Percentiles rank a stretch among this genome's conserved stretches.
Conservation (phyloP, 139 green algal genomes). For the Astrephomene gubernaculifera region DNA sequence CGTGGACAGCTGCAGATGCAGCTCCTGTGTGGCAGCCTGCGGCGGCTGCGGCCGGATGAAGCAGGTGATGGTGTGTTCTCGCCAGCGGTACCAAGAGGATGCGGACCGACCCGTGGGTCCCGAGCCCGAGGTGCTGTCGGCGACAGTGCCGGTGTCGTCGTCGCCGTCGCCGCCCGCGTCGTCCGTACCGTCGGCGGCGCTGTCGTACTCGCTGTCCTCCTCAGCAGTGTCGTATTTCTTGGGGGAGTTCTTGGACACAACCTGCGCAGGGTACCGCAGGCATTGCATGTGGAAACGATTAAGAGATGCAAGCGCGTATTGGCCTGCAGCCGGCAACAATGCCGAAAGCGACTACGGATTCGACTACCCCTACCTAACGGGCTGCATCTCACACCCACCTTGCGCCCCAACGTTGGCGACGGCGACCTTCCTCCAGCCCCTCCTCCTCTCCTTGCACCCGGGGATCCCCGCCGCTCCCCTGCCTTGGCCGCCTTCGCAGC, state of each 20-base stretch:
- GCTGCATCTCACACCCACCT: too few species aligned
- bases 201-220: not conserved
- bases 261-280: too few species aligned
- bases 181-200: not conserved
- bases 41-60: conserved; percentile 54
- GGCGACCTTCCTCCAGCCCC: too few species aligned
- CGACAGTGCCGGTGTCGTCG: not conserved
- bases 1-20: conserved; percentile 63
- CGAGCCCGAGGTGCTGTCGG: not conserved
- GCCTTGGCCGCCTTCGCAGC: not conserved
- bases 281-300: too few species aligned
- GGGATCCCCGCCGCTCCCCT: not conserved
- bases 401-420: not conserved
- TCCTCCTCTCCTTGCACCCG: too few species aligned
- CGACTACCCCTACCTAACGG: not conserved
- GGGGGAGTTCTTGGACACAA: too few species aligned
- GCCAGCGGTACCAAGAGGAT: conserved; percentile 55
- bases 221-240: too few species aligned
- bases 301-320: too few species aligned
- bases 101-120: too few species aligned
- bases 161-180: not conserved
- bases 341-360: not conserved
- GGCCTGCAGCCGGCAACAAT: too few species aligned
- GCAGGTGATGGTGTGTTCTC: conserved; percentile 49
- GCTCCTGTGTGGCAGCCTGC: conserved; percentile 30